These are phyloP conservation scores for Heterobasidion parviporum DNA, from an alignment of 1,284 basidiomycete genomes.

Conservation along the genomic window DNA sequence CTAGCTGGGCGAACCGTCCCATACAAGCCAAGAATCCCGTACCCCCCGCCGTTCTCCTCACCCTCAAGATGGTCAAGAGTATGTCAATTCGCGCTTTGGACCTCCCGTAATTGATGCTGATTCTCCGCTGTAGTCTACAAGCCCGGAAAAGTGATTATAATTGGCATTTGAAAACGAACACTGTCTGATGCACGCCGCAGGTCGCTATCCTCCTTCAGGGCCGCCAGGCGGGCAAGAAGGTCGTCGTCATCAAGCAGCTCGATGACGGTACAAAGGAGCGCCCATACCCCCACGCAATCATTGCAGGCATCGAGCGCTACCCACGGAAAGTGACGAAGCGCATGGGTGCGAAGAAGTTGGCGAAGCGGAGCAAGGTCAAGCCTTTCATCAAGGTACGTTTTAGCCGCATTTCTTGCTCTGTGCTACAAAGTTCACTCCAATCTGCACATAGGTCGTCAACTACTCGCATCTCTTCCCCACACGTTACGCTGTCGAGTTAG, in stretches of 20 bases:
- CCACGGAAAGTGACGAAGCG: constrained; percentile 92
- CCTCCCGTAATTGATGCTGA: constrained; percentile 17
- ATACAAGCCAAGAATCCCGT: constrained; percentile 15
- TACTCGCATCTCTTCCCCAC: constrained; percentile 98
- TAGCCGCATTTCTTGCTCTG: neutral
- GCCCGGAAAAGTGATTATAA: constrained; percentile 80
- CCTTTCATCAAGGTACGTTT: constrained; percentile 91
- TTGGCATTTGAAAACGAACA: neutral
- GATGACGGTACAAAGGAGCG: constrained; percentile 87
- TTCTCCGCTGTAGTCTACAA: constrained; percentile 71
- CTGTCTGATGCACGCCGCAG: constrained; percentile 26
- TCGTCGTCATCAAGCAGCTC: constrained; percentile 83
- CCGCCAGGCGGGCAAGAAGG: constrained; percentile 92
- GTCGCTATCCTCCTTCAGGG: constrained; percentile 95
- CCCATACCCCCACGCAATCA: constrained; percentile 92
- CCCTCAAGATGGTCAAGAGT: constrained; percentile 63
- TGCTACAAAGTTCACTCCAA: neutral
- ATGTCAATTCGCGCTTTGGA: constrained; percentile 10
- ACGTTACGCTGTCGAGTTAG: constrained; percentile 92
- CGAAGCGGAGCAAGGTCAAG: constrained; percentile 90
- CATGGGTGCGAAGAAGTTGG: constrained; percentile 93
- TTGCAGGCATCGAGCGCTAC: constrained; percentile 94
- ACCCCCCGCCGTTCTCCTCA: constrained; percentile 1
- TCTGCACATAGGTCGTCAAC: constrained; percentile 65
- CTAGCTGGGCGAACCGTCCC: too few relatives aligned